Conservation (phyloP, 331 rosid species). For the Phaseolus coccineus region DNA sequence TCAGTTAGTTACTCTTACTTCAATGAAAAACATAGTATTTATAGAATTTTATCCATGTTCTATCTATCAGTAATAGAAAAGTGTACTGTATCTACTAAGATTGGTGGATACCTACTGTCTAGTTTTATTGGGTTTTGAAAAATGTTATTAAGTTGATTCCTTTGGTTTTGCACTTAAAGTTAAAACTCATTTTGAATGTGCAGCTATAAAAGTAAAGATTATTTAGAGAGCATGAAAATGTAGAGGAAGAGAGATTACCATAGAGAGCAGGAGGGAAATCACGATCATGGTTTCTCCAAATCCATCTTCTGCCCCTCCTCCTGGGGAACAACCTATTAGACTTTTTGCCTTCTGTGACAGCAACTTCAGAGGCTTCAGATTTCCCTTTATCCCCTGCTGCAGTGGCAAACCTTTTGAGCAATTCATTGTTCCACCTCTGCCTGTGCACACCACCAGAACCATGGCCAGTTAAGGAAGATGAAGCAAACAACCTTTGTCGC, state of each 20-base stretch:
- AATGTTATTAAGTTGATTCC: no score
- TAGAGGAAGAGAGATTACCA: conserved; percentile 48
- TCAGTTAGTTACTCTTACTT: no score
- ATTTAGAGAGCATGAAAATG: not conserved
- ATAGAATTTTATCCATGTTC: no score
- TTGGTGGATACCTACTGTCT: no score
- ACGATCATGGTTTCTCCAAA: conserved; percentile 53
- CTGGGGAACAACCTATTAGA: conserved; percentile 59
- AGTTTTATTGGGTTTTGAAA: no score
- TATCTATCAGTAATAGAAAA: no score
- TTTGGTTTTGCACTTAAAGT: no score
- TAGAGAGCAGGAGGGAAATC: conserved; percentile 60
- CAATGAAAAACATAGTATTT: no score
- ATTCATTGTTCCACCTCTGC: conserved; percentile 43
- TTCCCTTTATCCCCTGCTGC: conserved; percentile 50
- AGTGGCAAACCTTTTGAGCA: conserved; percentile 48
- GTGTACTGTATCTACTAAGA: no score
- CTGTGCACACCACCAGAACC: conserved; percentile 33
- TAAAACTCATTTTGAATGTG: no score
- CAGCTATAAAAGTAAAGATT: not conserved
- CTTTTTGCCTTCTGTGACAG: conserved; percentile 56
- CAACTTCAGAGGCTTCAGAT: conserved; percentile 57
- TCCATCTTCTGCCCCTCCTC: conserved; percentile 55
- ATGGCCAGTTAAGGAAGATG: conserved; percentile 40
- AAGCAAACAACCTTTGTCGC: conserved; percentile 53